These are phyloP conservation scores for Wickerhamomyces chambardii DNA, from an alignment of 805 yeast genomes.

Conservation along the genomic window DNA sequence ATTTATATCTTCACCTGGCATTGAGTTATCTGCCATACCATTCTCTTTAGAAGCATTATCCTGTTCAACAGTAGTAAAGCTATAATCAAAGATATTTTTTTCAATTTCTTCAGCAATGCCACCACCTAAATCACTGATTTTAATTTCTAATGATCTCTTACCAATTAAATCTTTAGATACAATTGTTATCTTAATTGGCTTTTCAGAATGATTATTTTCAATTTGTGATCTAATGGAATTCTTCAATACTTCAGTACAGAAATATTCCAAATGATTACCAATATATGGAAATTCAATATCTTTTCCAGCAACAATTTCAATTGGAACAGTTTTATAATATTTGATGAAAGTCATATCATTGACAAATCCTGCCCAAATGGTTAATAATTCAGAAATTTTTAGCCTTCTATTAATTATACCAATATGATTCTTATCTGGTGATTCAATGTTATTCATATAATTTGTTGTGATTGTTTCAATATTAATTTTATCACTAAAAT, in stretches of 20 bases:
- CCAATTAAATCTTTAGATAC: slow-evolving; percentile 20
- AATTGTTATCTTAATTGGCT: slow-evolving; percentile 39
- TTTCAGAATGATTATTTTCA: slow-evolving; percentile 37
- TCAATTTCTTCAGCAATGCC: slow-evolving; percentile 71
- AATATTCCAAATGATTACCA: slow-evolving; percentile 81
- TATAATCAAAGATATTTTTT: slow-evolving; percentile 70
- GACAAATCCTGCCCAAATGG: slow-evolving; percentile 61
- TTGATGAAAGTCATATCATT: slow-evolving; percentile 78
- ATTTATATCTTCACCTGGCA: slow-evolving; percentile 63
- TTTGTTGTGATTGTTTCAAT: slow-evolving; percentile 85
- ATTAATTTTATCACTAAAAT: slow-evolving; percentile 75
- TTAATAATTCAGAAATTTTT: slow-evolving; percentile 53
- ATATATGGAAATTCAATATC: slow-evolving; percentile 71
- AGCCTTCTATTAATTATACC: slow-evolving; percentile 65
- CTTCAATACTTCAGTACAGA: slow-evolving; percentile 78
- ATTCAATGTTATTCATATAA: slow-evolving; percentile 56
- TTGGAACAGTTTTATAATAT: slow-evolving; percentile 65
- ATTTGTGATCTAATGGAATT: slow-evolving; percentile 85
- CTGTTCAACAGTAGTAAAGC: slow-evolving; percentile 69
- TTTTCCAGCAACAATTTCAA: slow-evolving; percentile 47
- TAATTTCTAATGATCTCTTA: slow-evolving; percentile 40
- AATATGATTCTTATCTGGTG: slow-evolving; percentile 33
- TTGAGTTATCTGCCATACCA: slow-evolving; percentile 43
- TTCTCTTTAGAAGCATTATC: slow-evolving; percentile 40
- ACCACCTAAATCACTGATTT: slow-evolving; percentile 82